Conservation (phyloP, 768 basidiomycete species). For the Psilocybe subaeruginosa region DNA sequence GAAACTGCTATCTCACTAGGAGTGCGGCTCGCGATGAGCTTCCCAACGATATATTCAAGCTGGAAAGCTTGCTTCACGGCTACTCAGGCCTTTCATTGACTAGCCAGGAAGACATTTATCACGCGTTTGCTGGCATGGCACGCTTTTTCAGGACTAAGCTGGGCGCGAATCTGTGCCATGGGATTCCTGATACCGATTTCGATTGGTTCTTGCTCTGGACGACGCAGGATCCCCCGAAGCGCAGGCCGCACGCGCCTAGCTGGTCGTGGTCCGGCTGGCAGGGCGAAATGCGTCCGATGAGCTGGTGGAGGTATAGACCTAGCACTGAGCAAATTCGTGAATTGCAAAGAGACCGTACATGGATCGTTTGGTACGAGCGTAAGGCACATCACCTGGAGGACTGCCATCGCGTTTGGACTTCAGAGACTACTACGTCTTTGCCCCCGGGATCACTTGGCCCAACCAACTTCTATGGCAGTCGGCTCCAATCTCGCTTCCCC, state of each 20-base stretch:
- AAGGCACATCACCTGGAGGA: slow-evolving; percentile 11
- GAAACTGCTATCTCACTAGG: not conserved
- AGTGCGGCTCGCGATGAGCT: not conserved
- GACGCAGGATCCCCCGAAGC: slow-evolving; percentile 1
- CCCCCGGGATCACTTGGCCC: not conserved
- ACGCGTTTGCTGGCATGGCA: slow-evolving; percentile 9
- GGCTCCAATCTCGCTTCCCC: not conserved
- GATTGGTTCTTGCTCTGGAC: slow-evolving; percentile 17
- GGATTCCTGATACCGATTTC: slow-evolving; percentile 10
- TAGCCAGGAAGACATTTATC: slow-evolving; percentile 8
- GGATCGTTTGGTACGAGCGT: slow-evolving; percentile 18
- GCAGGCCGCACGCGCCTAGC: slow-evolving; percentile 4
- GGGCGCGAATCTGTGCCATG: slow-evolving; percentile 9
- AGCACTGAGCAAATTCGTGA: slow-evolving; percentile 6
- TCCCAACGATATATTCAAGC: slow-evolving; percentile 4
- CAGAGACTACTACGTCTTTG: not conserved
- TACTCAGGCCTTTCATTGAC: slow-evolving; percentile 8
- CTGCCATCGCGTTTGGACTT: slow-evolving; percentile 5
- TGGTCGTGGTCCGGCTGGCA: slow-evolving; percentile 18
- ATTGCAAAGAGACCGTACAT: slow-evolving; percentile 5
- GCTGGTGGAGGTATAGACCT: slow-evolving; percentile 1
- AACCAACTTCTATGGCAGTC: not conserved
- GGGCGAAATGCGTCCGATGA: slow-evolving; percentile 4
- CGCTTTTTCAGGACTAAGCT: not conserved
- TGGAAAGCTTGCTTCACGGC: not conserved